Conservation (phyloP, 495 filamentous ascomycete species). For the Glonium stellatum region DNA sequence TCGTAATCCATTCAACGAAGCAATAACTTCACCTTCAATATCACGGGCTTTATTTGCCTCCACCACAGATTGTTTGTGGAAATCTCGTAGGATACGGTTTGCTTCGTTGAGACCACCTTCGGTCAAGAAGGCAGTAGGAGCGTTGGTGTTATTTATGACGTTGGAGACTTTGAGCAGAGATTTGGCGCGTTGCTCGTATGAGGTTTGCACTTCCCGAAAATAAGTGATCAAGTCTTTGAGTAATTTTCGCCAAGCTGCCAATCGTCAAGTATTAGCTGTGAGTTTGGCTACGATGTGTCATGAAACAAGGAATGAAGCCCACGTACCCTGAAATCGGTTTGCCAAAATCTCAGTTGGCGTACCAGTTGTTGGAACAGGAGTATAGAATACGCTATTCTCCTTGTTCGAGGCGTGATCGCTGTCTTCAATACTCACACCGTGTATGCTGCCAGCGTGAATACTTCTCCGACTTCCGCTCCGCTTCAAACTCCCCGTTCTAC, state of each 20-base stretch:
- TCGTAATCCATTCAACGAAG: slow-evolving; percentile 73
- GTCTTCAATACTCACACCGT: slow-evolving; percentile 60
- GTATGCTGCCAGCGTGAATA: slow-evolving; percentile 73
- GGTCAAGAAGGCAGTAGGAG: slow-evolving; percentile 63
- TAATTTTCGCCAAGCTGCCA: slow-evolving; percentile 83
- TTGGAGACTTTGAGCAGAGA: slow-evolving; percentile 75
- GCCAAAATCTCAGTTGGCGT: slow-evolving; percentile 86
- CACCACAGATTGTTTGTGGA: slow-evolving; percentile 70
- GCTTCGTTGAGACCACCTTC: slow-evolving; percentile 82
- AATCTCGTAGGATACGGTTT: slow-evolving; percentile 67
- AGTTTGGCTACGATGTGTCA: no score
- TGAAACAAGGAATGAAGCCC: no score
- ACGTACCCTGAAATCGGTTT: slow-evolving; percentile 80
- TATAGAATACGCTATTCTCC: slow-evolving; percentile 80
- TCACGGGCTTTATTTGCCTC: slow-evolving; percentile 86
- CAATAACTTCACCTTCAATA: slow-evolving; percentile 85
- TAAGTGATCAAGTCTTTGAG: slow-evolving; percentile 92
- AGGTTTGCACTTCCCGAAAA: slow-evolving; percentile 85
- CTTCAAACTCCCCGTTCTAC: slow-evolving; percentile 64
- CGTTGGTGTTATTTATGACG: slow-evolving; percentile 68
- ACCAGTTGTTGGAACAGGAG: slow-evolving; percentile 79
- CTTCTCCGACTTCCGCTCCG: slow-evolving; percentile 62
- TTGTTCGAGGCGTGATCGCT: slow-evolving; percentile 51
- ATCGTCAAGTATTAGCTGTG: neutral
- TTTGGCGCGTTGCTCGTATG: slow-evolving; percentile 82